Evolutionary conservation across 768 basidiomycete species (phyloP).

Genomic region (Trametes sanguinea): DNA sequence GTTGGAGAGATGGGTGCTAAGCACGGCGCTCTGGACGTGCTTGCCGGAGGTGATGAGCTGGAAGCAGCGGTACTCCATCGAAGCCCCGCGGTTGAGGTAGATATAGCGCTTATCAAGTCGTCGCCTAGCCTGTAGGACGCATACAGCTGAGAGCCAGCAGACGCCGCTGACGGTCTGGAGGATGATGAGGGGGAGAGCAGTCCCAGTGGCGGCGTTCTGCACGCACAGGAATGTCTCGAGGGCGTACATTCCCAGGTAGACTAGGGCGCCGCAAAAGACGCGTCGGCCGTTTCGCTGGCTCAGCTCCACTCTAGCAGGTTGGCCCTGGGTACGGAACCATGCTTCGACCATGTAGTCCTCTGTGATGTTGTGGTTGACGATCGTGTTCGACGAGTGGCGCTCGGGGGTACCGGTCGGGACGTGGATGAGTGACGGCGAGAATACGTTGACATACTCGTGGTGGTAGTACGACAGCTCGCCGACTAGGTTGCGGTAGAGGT

Average conservation of each 20-base stretch:
- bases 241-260: background rate
- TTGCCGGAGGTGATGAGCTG: slow-evolving; percentile 9
- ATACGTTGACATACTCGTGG: slow-evolving; percentile 13
- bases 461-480: slow-evolving; percentile 10
- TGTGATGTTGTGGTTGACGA: slow-evolving; percentile 13
- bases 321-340: slow-evolving; percentile 13
- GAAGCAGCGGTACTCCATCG: slow-evolving; percentile 12
- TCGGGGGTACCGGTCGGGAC: slow-evolving; percentile 9
- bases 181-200: background rate
- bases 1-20: slow-evolving; percentile 15
- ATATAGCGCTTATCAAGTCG: slow-evolving; percentile 3
- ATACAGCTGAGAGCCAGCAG: slow-evolving; percentile 1
- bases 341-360: slow-evolving; percentile 17
- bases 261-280: background rate
- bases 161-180: slow-evolving; percentile 1
- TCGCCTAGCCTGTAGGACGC: background rate
- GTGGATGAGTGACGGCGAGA: slow-evolving; percentile 13
- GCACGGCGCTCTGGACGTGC: slow-evolving; percentile 7
- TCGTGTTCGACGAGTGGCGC: slow-evolving; percentile 11
- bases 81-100: slow-evolving; percentile 3
- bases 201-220: slow-evolving; percentile 6
- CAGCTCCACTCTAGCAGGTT: slow-evolving; percentile 8
- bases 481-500: slow-evolving; percentile 16
- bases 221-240: slow-evolving; percentile 11
- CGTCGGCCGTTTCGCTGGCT: slow-evolving; percentile 6